Base-by-base conservation (phyloP, 2,329 filamentous ascomycete genomes). In the Fusarium sp. region DNA sequence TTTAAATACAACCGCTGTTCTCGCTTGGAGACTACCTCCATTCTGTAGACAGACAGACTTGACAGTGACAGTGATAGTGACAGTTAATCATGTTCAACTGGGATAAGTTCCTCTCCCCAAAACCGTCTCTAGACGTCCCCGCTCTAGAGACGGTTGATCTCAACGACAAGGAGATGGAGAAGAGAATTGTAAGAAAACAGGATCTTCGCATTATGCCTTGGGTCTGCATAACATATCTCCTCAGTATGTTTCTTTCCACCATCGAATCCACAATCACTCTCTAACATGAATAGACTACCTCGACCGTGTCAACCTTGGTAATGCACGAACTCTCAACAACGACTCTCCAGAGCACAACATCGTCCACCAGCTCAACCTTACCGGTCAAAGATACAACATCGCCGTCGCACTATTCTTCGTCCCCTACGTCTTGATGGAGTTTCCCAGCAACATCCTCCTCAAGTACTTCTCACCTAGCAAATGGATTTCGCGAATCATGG, bases 401-500 rank as follows among this genome's bases (percentile, higher is more conserved):
- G 74, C 74, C 45, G 73, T 76, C 20, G 74, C 74, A 15, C 50
- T 76, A 2, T 76, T 76, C 58, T 76, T 76, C 58, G 74, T 75
- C 1, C 74, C 74, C 18, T 76, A 76, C 21, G 72, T 74, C 46
- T 42, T 76, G 5, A 74, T 74, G 73, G 74, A 76, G 48, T 76
- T 77, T 41, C 76, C 76, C 9, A 76, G 73, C 42, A 77, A 77
- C 50, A 75, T 77, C 25, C 60, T 77, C 17, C 76, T 77, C 58
- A 77, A 77, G 63, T 77, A 77, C 65, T 76, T 76, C 60, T 77
- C 76, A 6, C 76, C 76, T 4, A 76, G 74, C 56, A 74, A 74
- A 56, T 77, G 75, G 75, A 76, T 77, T 61, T 62, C 76, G 8
- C 58, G 74, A 48, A 83, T 78, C 35, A 84, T 82, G 52, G 72